These are phyloP conservation scores for Nicotiana noctiflora DNA, from an alignment of 257 asterid species.

Conservation along the genomic window DNA sequence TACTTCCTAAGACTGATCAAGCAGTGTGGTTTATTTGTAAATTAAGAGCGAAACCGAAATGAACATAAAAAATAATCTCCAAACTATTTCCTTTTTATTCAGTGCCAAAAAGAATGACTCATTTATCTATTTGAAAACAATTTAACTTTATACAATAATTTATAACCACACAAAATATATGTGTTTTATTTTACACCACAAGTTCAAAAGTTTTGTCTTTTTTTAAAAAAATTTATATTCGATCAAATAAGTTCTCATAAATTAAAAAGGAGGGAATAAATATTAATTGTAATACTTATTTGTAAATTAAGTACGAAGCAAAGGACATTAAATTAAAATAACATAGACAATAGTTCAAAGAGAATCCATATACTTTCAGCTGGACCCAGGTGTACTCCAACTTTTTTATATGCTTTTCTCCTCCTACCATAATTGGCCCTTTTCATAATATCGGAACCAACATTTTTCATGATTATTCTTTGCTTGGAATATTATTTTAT, in stretches of 20 bases:
- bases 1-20: background rate
- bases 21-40: background rate
- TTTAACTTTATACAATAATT: too few species aligned
- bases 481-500: slow-evolving; percentile 3
- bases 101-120: too few species aligned
- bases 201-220: too few species aligned
- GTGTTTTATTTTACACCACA: too few species aligned
- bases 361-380: background rate
- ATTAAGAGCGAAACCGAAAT: background rate
- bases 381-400: background rate
- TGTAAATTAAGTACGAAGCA: background rate
- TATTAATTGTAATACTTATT: background rate
- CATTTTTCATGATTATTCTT: slow-evolving; percentile 8
- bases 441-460: background rate
- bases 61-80: background rate
- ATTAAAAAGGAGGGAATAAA: too few species aligned
- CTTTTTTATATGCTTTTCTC: background rate
- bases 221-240: too few species aligned
- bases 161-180: too few species aligned
- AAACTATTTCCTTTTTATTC: too few species aligned
- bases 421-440: background rate
- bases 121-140: too few species aligned
- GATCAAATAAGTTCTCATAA: too few species aligned
- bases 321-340: background rate
- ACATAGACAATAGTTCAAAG: background rate